These are phyloP conservation scores for Chionographis japonica DNA, from an alignment of 106 monocot species.

Conservation along the genomic window DNA sequence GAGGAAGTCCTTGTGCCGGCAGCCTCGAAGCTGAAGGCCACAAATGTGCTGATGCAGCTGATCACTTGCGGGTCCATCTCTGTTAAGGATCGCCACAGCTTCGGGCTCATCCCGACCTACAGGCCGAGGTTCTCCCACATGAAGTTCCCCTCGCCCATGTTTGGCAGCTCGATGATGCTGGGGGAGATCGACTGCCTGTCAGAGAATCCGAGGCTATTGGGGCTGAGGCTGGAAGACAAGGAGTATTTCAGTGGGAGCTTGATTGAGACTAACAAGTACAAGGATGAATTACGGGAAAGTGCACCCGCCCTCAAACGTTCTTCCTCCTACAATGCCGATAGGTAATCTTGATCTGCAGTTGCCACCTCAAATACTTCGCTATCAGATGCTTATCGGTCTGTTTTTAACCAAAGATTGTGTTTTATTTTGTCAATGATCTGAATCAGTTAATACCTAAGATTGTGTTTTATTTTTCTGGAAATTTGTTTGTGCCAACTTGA, in stretches of 20 bases:
- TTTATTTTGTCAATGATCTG: no score
- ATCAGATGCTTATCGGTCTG: no score
- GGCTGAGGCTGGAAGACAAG: conserved; percentile 56
- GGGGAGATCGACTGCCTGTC: conserved; percentile 35
- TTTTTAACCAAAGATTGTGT: no score
- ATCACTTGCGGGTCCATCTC: conserved; percentile 67
- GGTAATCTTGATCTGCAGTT: conserved; percentile 24
- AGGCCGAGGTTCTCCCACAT: conserved; percentile 43
- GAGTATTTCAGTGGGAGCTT: conserved; percentile 82
- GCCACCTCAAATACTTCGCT: neutral
- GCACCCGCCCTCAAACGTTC: conserved; percentile 56
- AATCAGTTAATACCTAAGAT: no score
- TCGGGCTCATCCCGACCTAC: conserved; percentile 39
- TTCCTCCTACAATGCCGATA: conserved; percentile 70
- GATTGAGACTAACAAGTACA: conserved; percentile 63
- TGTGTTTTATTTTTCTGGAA: no score
- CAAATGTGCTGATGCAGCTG: conserved; percentile 55
- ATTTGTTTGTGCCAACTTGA: no score
- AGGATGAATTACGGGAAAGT: conserved; percentile 26
- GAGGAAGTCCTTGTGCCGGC: conserved; percentile 34
- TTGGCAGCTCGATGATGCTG: conserved; percentile 23
- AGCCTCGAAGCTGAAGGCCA: conserved; percentile 39
- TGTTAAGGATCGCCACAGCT: conserved; percentile 55
- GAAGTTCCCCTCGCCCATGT: conserved; percentile 39
- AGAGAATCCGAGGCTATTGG: conserved; percentile 38